A percentile compares a stretch with the other conserved stretches of the same genome.
Conservation (phyloP, 2,329 filamentous ascomycete genomes). For the Phyllosticta citrichinensis region DNA sequence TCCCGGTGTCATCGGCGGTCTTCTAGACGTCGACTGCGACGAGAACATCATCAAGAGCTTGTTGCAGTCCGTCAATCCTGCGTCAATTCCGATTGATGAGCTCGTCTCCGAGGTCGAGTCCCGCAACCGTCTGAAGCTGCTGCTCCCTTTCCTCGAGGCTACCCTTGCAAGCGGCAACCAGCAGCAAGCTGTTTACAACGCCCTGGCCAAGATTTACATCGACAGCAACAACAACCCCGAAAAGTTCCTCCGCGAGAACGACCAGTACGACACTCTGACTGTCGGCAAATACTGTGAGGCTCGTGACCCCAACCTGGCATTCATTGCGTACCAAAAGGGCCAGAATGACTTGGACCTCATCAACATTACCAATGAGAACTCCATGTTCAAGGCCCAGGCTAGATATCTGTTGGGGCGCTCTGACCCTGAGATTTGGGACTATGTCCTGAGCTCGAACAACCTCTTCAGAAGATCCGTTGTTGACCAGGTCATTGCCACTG, state of each 20-base stretch:
- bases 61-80: slow-evolving; percentile 71
- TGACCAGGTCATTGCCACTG: slow-evolving; percentile 91
- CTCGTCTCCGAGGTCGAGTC: slow-evolving; percentile 91
- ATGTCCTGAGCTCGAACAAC: slow-evolving; percentile 93
- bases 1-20: slow-evolving; percentile 82
- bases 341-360: slow-evolving; percentile 96
- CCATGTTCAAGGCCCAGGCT: slow-evolving; percentile 98
- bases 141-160: slow-evolving; percentile 90
- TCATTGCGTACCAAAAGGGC: slow-evolving; percentile 91
- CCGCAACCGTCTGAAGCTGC: slow-evolving; percentile 87
- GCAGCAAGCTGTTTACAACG: slow-evolving; percentile 94
- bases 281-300: slow-evolving; percentile 99
- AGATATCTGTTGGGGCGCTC: slow-evolving; percentile 87
- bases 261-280: slow-evolving; percentile 82
- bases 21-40: slow-evolving; percentile 95
- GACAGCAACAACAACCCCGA: slow-evolving; percentile 98
- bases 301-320: slow-evolving; percentile 89
- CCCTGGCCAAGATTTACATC: slow-evolving; percentile 97
- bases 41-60: slow-evolving; percentile 93
- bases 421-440: slow-evolving; percentile 84
- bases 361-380: slow-evolving; percentile 96
- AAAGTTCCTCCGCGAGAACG: slow-evolving; percentile 94
- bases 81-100: slow-evolving; percentile 84
- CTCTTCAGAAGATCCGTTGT: slow-evolving; percentile 86
- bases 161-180: slow-evolving; percentile 84